These are phyloP conservation scores for Linnemannia hyalina DNA, from an alignment of 192 early-diverging fungal species.

Conservation along the genomic window DNA sequence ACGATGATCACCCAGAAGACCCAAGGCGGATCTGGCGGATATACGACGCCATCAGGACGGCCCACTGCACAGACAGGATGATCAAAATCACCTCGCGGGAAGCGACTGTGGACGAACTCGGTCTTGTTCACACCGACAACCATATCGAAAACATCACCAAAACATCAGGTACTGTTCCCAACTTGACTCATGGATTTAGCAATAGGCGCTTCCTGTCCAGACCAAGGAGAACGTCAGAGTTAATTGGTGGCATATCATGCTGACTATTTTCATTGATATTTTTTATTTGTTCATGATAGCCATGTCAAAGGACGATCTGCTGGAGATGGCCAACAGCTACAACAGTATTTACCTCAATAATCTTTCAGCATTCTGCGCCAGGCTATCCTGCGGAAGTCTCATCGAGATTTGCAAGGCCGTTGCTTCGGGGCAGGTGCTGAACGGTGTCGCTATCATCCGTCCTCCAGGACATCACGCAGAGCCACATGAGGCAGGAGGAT, in stretches of 20 bases:
- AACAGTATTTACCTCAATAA: slow-evolving; percentile 82
- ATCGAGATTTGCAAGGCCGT: slow-evolving; percentile 82
- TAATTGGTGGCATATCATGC: neutral
- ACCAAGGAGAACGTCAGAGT: neutral
- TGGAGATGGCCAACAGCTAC: slow-evolving; percentile 59
- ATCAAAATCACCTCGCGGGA: slow-evolving; percentile 60
- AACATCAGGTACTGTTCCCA: slow-evolving; percentile 55
- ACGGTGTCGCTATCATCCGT: slow-evolving; percentile 90
- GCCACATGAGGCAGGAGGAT: slow-evolving; percentile 80
- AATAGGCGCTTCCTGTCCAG: neutral
- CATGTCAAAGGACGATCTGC: slow-evolving; percentile 62
- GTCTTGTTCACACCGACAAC: slow-evolving; percentile 67
- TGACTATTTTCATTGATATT: neutral
- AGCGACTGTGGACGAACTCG: slow-evolving; percentile 63
- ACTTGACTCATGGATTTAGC: neutral
- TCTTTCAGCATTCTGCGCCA: slow-evolving; percentile 72
- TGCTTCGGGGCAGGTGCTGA: slow-evolving; percentile 68
- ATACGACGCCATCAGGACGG: slow-evolving; percentile 63
- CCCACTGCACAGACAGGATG: slow-evolving; percentile 65
- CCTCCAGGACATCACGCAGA: slow-evolving; percentile 97
- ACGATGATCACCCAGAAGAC: slow-evolving; percentile 82
- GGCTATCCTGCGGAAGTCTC: slow-evolving; percentile 82
- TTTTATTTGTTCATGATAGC: slow-evolving; percentile 30
- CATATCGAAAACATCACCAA: slow-evolving; percentile 63
- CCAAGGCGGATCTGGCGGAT: slow-evolving; percentile 79